Percentiles rank a stretch among this genome's conserved stretches.
Conservation (phyloP, 139 green algal species). For the Penium margaritaceum region DNA sequence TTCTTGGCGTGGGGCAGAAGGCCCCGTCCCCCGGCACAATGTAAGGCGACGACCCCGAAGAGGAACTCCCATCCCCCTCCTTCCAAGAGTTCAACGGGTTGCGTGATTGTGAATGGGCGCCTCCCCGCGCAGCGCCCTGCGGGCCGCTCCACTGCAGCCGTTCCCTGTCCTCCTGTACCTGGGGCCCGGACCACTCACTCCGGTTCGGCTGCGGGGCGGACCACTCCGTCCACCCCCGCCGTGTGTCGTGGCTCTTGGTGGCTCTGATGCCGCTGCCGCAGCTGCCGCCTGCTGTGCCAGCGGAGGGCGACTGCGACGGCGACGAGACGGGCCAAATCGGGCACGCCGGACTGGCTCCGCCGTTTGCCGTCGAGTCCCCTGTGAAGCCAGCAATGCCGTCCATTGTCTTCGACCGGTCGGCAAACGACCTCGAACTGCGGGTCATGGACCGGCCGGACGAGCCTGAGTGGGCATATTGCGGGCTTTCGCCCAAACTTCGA, state of each 20-base stretch:
- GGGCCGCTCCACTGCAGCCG: background rate
- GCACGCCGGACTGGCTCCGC: background rate
- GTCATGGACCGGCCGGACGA: background rate
- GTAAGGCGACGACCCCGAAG: too few species aligned
- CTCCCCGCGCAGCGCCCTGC: background rate
- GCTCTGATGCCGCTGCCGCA: background rate
- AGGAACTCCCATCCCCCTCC: too few species aligned
- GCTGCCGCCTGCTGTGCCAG: background rate
- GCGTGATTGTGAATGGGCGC: background rate
- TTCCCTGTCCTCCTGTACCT: background rate
- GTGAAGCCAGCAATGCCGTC: too few species aligned
- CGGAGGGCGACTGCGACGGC: background rate
- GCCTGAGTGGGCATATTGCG: too few species aligned
- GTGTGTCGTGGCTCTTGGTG: background rate
- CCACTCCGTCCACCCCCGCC: background rate
- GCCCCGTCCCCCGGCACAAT: too few species aligned
- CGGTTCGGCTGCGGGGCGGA: background rate
- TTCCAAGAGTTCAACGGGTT: background rate
- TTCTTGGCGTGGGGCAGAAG: too few species aligned
- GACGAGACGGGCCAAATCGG: conserved; percentile 4
- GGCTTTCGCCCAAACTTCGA: too few species aligned
- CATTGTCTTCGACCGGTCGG: background rate
- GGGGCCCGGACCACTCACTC: background rate
- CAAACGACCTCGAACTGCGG: background rate
- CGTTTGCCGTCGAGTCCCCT: too few species aligned